Base-by-base conservation (phyloP, 208 protist species). In the Trypanosomatidae sp. region DNA sequence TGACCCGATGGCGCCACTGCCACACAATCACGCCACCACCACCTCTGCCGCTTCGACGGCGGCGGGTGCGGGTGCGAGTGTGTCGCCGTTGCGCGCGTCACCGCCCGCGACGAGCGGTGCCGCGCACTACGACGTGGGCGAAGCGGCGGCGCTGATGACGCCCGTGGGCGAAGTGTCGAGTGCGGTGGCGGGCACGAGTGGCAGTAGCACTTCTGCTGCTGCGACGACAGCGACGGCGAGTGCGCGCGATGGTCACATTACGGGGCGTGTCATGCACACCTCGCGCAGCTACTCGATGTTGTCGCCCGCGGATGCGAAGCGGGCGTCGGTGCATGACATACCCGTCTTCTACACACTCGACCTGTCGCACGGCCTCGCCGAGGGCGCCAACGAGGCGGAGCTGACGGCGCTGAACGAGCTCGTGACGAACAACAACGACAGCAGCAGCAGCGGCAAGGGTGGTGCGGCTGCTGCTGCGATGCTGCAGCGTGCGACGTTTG, bases 291-390 rank as follows among this genome's bases (percentile, higher is more conserved):
- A 69, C 45, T 71, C 79, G 25, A 57, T 37, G 11, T 56, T 48
- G 21, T 66, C 79, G 16, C 71, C 79, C 0, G 56, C 54, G 10
- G 78, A 88, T 56, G 58, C 76, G 2, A 46, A 61, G 48, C 68
- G 53, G 27, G 79, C 79, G 3, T 72, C 80, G 7, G 30, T 74
- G 5, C 40, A 39, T 21, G 80, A 89, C 21, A 81, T 89, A n/a
- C 80, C 80, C 4, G 41, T 61, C 33, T 89, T 89, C 49, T 89
- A 89, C 62, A 71, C 61, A 11, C 69, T 58, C 28, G 64, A 55
- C 21, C 64, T 76, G 40, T 82, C 61, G 15, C 61, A 69, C 18
- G 80, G 80, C 30, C 27, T 66, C 19, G 57, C 56, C 43, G 48
- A 51, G 8, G 54, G 51, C 23, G 15, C 37, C 8, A 32, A 53